A percentile compares a stretch with the other conserved stretches of the same genome.
These are phyloP conservation scores for Papiliotrema terrestris DNA, from an alignment of 1,284 basidiomycete genomes.

Conservation along the genomic window DNA sequence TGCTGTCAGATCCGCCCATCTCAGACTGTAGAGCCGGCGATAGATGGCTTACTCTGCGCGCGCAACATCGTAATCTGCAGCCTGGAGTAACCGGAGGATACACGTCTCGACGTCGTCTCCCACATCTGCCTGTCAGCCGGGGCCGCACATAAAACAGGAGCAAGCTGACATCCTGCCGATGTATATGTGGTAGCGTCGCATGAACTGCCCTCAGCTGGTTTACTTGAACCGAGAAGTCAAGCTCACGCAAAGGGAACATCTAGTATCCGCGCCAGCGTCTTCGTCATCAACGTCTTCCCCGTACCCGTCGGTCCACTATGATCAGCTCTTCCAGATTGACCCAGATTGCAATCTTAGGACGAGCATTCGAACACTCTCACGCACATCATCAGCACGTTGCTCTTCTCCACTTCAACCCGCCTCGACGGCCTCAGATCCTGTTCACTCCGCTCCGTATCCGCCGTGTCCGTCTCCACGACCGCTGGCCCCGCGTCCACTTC, in stretches of 20 bases:
- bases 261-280: slow-evolving; percentile 76
- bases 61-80: slow-evolving; percentile 79
- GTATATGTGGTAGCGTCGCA: slow-evolving; percentile 52
- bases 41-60: slow-evolving; percentile 50
- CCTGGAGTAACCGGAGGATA: slow-evolving; percentile 76
- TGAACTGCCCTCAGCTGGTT: slow-evolving; percentile 40
- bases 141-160: background rate
- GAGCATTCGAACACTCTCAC: no score
- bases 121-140: slow-evolving; percentile 61
- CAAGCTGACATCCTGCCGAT: slow-evolving; percentile 48
- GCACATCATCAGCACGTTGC: slow-evolving; percentile 83
- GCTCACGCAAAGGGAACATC: slow-evolving; percentile 79
- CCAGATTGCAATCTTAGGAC: no score
- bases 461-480: slow-evolving; percentile 12
- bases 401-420: slow-evolving; percentile 70
- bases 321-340: slow-evolving; percentile 7
- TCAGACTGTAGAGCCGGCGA: background rate
- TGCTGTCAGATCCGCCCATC: slow-evolving; percentile 37
- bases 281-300: slow-evolving; percentile 84
- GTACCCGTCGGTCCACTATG: slow-evolving; percentile 46
- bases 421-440: slow-evolving; percentile 13
- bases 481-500: background rate
- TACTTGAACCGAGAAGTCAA: slow-evolving; percentile 52
- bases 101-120: slow-evolving; percentile 92
- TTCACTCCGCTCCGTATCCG: slow-evolving; percentile 13